Conservation (phyloP, 2,329 filamentous ascomycete genomes). For the Aspergillus pseudonomiae region DNA sequence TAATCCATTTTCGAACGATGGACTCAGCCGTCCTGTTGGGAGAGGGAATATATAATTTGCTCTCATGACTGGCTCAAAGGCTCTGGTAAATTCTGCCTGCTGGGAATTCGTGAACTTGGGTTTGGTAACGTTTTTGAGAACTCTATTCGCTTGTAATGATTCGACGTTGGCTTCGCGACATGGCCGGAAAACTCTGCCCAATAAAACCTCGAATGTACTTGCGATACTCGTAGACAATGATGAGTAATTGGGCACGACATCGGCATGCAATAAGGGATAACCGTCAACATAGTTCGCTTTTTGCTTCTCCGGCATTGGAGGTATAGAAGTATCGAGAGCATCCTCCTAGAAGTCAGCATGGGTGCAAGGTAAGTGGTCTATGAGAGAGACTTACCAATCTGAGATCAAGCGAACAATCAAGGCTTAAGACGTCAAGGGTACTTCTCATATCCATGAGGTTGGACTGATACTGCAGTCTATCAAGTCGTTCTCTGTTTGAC, state of each 20-base stretch:
- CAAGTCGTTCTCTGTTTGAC: conserved; percentile 29
- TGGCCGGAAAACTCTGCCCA: conserved; percentile 30
- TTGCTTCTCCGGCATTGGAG: conserved; percentile 58
- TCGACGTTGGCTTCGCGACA: conserved; percentile 24
- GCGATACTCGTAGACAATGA: conserved; percentile 39
- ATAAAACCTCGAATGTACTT: conserved; percentile 34
- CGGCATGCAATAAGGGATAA: conserved; percentile 57
- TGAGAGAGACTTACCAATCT: conserved; percentile 30
- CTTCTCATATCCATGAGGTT: conserved; percentile 40
- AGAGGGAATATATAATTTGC: conserved; percentile 37
- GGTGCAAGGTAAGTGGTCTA: neutral
- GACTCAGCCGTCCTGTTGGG: conserved; percentile 51
- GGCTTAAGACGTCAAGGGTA: conserved; percentile 39
- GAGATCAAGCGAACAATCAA: conserved; percentile 28
- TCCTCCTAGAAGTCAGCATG: conserved; percentile 42
- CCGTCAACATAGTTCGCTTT: conserved; percentile 59
- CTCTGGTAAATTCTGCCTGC: conserved; percentile 46
- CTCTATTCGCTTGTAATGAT: conserved; percentile 30
- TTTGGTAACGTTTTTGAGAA: conserved; percentile 30
- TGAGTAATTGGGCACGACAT: conserved; percentile 50
- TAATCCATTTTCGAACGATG: conserved; percentile 75
- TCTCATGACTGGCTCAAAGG: conserved; percentile 57
- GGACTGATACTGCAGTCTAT: conserved; percentile 31
- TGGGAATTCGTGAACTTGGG: conserved; percentile 28
- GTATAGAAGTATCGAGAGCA: conserved; percentile 64